Evolutionary conservation across 2,329 filamentous ascomycete species (phyloP).

Genomic region (Arthrobotrys sphaeroides): DNA sequence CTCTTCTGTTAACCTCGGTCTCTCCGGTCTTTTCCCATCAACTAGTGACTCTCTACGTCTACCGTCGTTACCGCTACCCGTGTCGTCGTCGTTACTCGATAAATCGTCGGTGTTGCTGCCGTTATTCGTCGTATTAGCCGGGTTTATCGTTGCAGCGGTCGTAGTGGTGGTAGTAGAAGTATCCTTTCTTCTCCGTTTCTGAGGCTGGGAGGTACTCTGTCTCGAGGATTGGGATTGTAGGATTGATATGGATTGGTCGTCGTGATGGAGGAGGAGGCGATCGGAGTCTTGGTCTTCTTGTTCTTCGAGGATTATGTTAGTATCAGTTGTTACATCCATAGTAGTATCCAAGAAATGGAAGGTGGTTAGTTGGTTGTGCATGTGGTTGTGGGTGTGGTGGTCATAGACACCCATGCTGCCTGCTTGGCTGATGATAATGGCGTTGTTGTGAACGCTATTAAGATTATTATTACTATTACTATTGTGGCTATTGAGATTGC

Average conservation of each 20-base stretch:
- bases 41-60: slow-evolving; percentile 16
- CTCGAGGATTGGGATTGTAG: not conserved
- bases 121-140: slow-evolving; percentile 8
- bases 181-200: slow-evolving; percentile 50
- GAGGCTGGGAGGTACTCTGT: not conserved
- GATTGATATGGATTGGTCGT: not conserved
- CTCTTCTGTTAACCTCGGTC: slow-evolving; percentile 73
- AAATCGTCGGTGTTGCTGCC: slow-evolving; percentile 23
- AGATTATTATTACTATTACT: not conserved
- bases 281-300: slow-evolving; percentile 9
- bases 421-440: slow-evolving; percentile 6
- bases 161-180: not conserved
- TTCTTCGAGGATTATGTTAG: not conserved
- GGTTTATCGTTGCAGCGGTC: no score
- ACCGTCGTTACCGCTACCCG: slow-evolving; percentile 6
- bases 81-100: slow-evolving; percentile 35
- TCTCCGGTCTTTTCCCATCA: slow-evolving; percentile 61
- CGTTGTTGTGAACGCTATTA: slow-evolving; percentile 9
- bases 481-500: not conserved
- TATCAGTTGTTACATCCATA: slow-evolving; percentile 9
- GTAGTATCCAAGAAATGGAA: not conserved
- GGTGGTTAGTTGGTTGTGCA: not conserved
- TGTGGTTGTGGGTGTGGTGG: not conserved
- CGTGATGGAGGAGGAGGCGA: not conserved
- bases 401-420: slow-evolving; percentile 3